Evolutionary conservation across 495 filamentous ascomycete genomes (phyloP).

Genomic region (Paragyromitra xinjiangensis): DNA sequence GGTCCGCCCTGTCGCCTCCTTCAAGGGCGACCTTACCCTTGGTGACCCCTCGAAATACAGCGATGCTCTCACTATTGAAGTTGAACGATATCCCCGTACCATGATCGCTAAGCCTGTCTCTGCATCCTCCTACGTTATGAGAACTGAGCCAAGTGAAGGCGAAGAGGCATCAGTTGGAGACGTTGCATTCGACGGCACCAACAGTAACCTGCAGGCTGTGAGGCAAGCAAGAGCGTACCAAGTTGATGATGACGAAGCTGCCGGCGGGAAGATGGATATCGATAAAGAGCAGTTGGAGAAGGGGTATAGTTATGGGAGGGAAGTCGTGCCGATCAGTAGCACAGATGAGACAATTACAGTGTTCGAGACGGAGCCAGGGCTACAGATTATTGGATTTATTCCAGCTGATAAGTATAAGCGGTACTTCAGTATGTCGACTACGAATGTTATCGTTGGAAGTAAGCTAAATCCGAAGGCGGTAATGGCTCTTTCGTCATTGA

Average conservation of each 20-base stretch:
- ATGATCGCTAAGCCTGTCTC: conserved; percentile 75
- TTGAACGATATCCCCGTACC: conserved; percentile 89
- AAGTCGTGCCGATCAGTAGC: conserved; percentile 85
- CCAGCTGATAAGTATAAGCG: conserved; percentile 79
- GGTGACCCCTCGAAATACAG: conserved; percentile 78
- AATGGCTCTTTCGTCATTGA: conserved; percentile 86
- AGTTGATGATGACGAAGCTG: conserved; percentile 74
- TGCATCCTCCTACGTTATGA: conserved; percentile 77
- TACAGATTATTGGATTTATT: conserved; percentile 89
- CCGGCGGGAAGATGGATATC: conserved; percentile 85
- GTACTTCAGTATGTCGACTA: conserved; percentile 83
- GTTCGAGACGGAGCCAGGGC: conserved; percentile 74
- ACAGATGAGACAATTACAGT: conserved; percentile 83
- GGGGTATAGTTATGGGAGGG: conserved; percentile 93
- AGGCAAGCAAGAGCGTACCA: conserved; percentile 79
- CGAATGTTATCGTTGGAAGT: conserved; percentile 76
- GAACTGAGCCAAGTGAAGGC: conserved; percentile 61
- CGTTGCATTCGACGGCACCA: conserved; percentile 59
- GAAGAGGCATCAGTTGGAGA: conserved; percentile 59
- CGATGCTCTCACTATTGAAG: conserved; percentile 80
- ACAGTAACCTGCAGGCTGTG: conserved; percentile 67
- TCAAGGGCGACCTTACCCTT: conserved; percentile 80
- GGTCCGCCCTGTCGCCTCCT: conserved; percentile 75
- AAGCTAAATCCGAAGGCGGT: conserved; percentile 76
- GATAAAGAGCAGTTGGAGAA: conserved; percentile 84